phyloP scores from a whole-genome alignment of 257 asterid species.

The Lithospermum erythrorhizon region DNA sequence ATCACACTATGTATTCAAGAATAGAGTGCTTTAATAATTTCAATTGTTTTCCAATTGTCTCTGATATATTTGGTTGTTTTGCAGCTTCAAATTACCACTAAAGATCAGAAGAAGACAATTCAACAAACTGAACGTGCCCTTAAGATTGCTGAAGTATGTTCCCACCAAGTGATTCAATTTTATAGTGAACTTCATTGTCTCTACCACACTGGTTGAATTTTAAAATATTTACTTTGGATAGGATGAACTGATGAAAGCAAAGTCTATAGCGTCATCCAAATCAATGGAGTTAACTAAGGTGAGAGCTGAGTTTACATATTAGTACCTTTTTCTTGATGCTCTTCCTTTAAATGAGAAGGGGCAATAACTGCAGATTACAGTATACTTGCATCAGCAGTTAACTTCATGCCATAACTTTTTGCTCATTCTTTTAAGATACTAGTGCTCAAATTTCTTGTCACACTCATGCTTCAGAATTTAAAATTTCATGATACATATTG shows the following conservation, averaged over 20 bases:
- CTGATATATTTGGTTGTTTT: conserved; percentile 8
- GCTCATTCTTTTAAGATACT: background rate
- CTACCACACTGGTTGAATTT: conserved; percentile 5
- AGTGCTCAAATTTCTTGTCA: background rate
- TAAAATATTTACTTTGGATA: conserved; percentile 18
- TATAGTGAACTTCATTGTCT: conserved; percentile 3
- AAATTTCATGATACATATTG: background rate
- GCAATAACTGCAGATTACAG: background rate
- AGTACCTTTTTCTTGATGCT: background rate
- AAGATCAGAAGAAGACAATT: conserved; percentile 59
- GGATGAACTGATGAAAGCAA: conserved; percentile 86
- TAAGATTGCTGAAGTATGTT: conserved; percentile 74
- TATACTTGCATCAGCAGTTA: no score
- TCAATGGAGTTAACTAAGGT: conserved; percentile 70
- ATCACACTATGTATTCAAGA: background rate
- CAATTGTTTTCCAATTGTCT: background rate
- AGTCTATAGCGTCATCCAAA: conserved; percentile 57
- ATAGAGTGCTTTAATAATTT: background rate
- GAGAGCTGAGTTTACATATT: conserved; percentile 3
- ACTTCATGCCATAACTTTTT: background rate
- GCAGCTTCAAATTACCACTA: conserved; percentile 60
- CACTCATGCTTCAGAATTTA: background rate
- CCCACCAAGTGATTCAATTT: conserved; percentile 2
- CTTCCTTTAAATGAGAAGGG: background rate
- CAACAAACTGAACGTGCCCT: conserved; percentile 92